Base-by-base conservation (phyloP, 2,329 filamentous ascomycete genomes). In the Colletotrichum magnum region DNA sequence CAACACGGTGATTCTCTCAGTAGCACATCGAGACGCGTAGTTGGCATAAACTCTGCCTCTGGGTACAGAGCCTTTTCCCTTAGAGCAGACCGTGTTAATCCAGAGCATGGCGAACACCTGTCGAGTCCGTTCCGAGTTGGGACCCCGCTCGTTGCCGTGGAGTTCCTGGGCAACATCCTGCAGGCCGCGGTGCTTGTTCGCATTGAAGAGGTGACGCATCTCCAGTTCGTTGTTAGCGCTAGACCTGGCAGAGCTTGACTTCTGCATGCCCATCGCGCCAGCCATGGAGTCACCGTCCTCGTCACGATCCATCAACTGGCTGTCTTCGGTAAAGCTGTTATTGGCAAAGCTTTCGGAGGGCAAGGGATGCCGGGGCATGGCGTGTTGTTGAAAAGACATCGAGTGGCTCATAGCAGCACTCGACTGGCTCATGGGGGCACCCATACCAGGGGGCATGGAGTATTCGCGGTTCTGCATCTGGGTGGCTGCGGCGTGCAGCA, bases 1-100 rank as follows among this genome's bases (percentile, higher is more conserved):
- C 66, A 99, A 83, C 10, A 97, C 95, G 0, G 96, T 97, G 47
- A 98, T 97, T 77, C 95, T 90, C 78, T 98, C 95, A 5, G 92
- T 97, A 51, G 94, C 95, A 80, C 96, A 99, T 72, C 94, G 90
- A 28, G 93, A 94, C 56, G 95, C 96, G 79, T 99, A 99, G 78
- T 95, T 95, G 69, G 95, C 94, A 80, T 98, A 99, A 2, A 99
- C 96, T 68, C 95, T 89, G 72, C 96, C 96, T 75, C 96, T 88
- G 6, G 96, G 94, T 0, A 98, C 95, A 6, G 96, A 98, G 1
- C 92, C 92, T 78, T 93, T 94, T 51, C 92, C 92, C 71, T 89
- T 89, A 53, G 88, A 86, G 79, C 93, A 95, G 1, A 92, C 90
- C 59, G 88, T 86, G 75, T 91, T 91, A 74, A 95, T 89, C 93